Base-by-base conservation (phyloP, 108 stramenopile genomes). In the Cyclotella sp. region DNA sequence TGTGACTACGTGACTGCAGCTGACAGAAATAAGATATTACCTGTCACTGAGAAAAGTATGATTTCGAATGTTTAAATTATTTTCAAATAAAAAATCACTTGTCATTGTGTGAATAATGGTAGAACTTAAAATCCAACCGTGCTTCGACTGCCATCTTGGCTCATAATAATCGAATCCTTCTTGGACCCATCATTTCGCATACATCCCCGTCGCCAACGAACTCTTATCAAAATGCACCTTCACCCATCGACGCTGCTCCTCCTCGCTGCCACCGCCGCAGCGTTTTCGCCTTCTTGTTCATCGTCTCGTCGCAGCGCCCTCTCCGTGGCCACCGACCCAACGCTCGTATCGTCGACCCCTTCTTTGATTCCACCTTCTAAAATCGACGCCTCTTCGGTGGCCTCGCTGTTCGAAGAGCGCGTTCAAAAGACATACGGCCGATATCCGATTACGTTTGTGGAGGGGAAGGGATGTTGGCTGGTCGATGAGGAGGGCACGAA, bases 341-440 rank as follows among this genome's bases (percentile, higher is more conserved):
- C 44, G 26, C 72, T 55, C 45, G 72, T 65, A 29, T 27, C 18
- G 41, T 72, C 69, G 13, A 63, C 70, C 53, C 66, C 59, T 14
- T 16, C 16, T 0, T 75, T 82, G 47, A 53, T 63, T 19, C 70
- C 82, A n/a, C 82, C 82, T 15, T 82, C 82, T 18, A 66, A 65
- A 55, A 60, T 82, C 22, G 75, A 72, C 29, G 19, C 55, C 4
- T 72, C 70, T 7, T 54, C 65, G n/a, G 75, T 78, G 29, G 60
- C 78, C 49, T 18, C 41, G 6, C 72, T 88, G 14, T 93, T 92
- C 62, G 83, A 90, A 27, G 51, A 68, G 0, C 84, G 89, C 70
- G 92, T 95, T 22, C 92, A 93, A 80, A 87, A 83, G 42, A 95
- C 95, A 0, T 95, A 95, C 66, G 95, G 93, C 14, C 88, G 95